phyloP scores from a whole-genome alignment of 495 filamentous ascomycete genomes.

The Penicillium paxilli region DNA sequence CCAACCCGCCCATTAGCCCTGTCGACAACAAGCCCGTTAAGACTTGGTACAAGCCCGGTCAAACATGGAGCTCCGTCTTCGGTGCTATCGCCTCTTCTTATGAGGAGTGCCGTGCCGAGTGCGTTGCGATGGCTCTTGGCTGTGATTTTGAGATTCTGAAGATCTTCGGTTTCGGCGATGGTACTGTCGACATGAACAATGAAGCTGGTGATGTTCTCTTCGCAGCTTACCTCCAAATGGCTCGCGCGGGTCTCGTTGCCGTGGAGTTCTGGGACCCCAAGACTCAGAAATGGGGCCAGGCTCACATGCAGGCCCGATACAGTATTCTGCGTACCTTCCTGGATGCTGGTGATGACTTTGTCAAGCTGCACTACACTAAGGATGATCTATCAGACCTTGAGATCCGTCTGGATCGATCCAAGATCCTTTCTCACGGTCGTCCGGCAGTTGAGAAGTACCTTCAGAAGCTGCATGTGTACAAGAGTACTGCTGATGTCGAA shows the following conservation, averaged over 20 bases:
- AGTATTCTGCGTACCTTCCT: constrained; percentile 88
- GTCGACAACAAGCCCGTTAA: constrained; percentile 72
- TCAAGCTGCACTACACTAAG: constrained; percentile 70
- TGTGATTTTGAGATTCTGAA: constrained; percentile 86
- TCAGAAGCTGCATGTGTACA: constrained; percentile 90
- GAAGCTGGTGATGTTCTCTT: constrained; percentile 86
- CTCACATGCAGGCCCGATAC: constrained; percentile 93
- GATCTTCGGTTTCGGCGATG: constrained; percentile 90
- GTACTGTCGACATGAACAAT: constrained; percentile 64
- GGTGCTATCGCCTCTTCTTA: constrained; percentile 82
- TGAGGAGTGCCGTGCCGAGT: constrained; percentile 82
- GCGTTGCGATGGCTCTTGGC: constrained; percentile 88
- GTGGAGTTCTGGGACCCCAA: constrained; percentile 89
- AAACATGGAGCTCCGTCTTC: constrained; percentile 93
- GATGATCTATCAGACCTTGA: constrained; percentile 78
- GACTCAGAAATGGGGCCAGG: constrained; percentile 87
- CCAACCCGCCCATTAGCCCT: constrained; percentile 78
- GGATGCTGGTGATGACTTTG: constrained; percentile 78
- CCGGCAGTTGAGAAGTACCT: constrained; percentile 85
- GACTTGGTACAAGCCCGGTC: constrained; percentile 89
- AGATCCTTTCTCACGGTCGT: constrained; percentile 71
- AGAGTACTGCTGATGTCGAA: constrained; percentile 82
- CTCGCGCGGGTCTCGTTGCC: constrained; percentile 78
- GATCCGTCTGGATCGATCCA: constrained; percentile 76
- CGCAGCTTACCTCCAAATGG: constrained; percentile 86